These are phyloP conservation scores for Wickerhamiella australiensis DNA, from an alignment of 805 yeast species.

Conservation along the genomic window DNA sequence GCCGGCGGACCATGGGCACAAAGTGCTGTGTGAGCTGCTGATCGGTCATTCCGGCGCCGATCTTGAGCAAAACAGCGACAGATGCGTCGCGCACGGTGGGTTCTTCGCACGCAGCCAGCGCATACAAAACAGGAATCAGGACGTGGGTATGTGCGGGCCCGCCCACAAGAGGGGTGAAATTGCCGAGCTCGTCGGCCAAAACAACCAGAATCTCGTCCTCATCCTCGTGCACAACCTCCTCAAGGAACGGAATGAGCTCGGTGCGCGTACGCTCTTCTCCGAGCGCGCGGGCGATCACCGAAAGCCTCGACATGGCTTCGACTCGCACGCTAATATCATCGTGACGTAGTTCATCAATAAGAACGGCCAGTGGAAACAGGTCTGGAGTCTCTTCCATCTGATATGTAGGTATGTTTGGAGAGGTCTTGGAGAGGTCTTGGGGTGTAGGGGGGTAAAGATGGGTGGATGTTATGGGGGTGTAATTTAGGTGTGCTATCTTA, in stretches of 20 bases:
- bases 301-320: slow-evolving; percentile 85
- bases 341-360: slow-evolving; percentile 94
- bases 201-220: slow-evolving; percentile 97
- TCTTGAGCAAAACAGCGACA: slow-evolving; percentile 64
- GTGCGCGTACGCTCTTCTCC: slow-evolving; percentile 87
- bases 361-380: slow-evolving; percentile 84
- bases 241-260: slow-evolving; percentile 82
- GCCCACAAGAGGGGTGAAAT: slow-evolving; percentile 80
- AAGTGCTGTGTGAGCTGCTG: slow-evolving; percentile 55
- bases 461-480: background rate
- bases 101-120: slow-evolving; percentile 85
- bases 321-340: slow-evolving; percentile 91
- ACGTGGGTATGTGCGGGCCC: slow-evolving; percentile 55
- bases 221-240: slow-evolving; percentile 60
- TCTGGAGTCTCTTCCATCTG: slow-evolving; percentile 29
- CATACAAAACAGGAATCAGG: slow-evolving; percentile 56
- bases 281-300: slow-evolving; percentile 86
- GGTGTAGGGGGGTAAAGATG: no score
- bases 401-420: background rate
- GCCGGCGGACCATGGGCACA: slow-evolving; percentile 61
- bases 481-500: no score
- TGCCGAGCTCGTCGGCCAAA: slow-evolving; percentile 79
- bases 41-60: slow-evolving; percentile 47
- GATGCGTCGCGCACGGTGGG: slow-evolving; percentile 94
- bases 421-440: background rate